A percentile compares a stretch with the other conserved stretches of the same genome.
phyloP scores from a whole-genome alignment of 2,329 filamentous ascomycete species.

The Verticillium alfalfae region DNA sequence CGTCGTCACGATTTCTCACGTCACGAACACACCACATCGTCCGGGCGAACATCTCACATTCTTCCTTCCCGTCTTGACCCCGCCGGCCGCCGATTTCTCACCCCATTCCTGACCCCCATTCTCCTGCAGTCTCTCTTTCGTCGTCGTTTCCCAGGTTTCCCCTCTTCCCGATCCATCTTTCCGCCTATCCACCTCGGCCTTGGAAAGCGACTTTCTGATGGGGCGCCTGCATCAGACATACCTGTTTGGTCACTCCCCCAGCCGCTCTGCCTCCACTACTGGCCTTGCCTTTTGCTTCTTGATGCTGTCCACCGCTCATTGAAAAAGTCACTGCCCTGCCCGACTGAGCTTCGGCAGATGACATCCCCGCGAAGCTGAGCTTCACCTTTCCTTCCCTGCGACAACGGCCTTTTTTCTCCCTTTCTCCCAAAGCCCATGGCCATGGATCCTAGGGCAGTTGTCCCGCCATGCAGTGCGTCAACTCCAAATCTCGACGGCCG shows the following conservation, averaged over 20 bases:
- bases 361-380: neutral
- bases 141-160: conserved; percentile 3
- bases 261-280: neutral
- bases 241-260: neutral
- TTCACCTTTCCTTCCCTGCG: neutral
- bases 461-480: neutral
- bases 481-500: neutral
- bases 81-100: neutral
- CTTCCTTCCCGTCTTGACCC: conserved; percentile 2
- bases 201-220: conserved; percentile 5
- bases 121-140: conserved; percentile 1
- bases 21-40: conserved; percentile 12
- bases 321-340: neutral
- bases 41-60: conserved; percentile 12
- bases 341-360: neutral
- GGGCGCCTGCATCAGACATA: conserved; percentile 10
- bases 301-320: neutral
- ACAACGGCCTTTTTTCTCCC: neutral
- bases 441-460: neutral
- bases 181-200: neutral
- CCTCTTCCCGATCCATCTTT: conserved; percentile 1
- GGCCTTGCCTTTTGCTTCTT: neutral
- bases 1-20: conserved; percentile 1
- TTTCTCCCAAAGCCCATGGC: neutral
- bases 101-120: conserved; percentile 2